These are phyloP conservation scores for Aristolochia contorta DNA, from an alignment of 164 flowering plant species.

Conservation along the genomic window DNA sequence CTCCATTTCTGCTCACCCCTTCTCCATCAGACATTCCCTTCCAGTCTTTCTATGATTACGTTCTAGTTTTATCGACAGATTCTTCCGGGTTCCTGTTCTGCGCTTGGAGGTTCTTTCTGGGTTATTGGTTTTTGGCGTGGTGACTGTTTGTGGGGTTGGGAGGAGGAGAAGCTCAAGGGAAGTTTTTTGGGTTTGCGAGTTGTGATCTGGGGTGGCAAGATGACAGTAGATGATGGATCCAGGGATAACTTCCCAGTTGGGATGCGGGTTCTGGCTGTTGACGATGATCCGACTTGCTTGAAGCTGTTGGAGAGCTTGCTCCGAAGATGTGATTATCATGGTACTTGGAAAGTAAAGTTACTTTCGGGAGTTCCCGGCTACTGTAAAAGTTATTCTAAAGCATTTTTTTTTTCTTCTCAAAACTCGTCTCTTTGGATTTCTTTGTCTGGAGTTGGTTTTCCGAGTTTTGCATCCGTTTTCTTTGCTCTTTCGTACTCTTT, in stretches of 20 bases:
- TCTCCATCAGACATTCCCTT: constrained; percentile 1
- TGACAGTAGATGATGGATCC: constrained; percentile 1
- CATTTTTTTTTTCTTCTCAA: not conserved
- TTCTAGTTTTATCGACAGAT: not conserved
- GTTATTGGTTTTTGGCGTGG: not conserved
- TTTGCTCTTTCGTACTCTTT: no score
- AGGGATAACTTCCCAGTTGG: constrained; percentile 19
- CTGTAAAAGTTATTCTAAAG: not conserved
- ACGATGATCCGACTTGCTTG: constrained; percentile 16
- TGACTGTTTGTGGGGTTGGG: not conserved
- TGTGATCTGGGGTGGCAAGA: not conserved
- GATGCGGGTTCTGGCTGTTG: constrained; percentile 22
- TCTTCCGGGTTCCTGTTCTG: not conserved
- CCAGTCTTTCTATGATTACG: not conserved
- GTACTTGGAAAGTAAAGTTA: not conserved
- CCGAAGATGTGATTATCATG: constrained; percentile 14
- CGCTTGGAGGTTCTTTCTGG: not conserved
- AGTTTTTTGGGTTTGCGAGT: no score
- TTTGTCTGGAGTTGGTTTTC: no score
- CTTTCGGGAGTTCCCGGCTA: no score
- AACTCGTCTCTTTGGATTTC: not conserved
- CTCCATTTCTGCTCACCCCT: not conserved
- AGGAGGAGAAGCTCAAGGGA: not conserved
- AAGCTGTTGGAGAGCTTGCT: constrained; percentile 11
- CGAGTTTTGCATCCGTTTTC: no score